phyloP scores from a whole-genome alignment of 306 rosid species.

The Parietaria judaica region DNA sequence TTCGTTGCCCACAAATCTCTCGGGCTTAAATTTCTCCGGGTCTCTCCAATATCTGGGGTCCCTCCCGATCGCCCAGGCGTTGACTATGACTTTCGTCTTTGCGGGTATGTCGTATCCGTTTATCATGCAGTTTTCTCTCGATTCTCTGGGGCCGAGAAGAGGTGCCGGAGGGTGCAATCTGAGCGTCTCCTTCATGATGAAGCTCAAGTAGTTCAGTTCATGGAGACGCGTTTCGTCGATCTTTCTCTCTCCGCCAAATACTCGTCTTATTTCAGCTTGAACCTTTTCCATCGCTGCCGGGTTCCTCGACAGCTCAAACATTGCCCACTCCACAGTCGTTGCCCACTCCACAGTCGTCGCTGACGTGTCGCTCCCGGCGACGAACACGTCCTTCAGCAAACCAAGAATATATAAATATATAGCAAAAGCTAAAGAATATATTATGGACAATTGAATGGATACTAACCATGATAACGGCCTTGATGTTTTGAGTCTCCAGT shows the following conservation, averaged over 20 bases:
- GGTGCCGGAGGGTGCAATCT: constrained; percentile 1
- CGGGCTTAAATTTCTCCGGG: too few species aligned
- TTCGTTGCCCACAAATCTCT: too few species aligned
- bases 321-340: too few species aligned
- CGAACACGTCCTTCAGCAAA: background rate
- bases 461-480: background rate
- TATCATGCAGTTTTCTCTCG: background rate
- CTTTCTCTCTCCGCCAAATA: background rate
- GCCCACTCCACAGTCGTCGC: too few species aligned
- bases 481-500: background rate
- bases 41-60: too few species aligned
- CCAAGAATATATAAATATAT: background rate
- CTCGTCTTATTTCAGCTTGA: constrained; percentile 1
- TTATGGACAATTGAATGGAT: background rate
- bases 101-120: background rate
- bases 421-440: background rate
- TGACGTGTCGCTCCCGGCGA: too few species aligned
- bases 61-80: too few species aligned
- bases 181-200: constrained; percentile 2
- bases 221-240: background rate
- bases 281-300: background rate
- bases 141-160: background rate
- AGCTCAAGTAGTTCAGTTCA: background rate
- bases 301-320: background rate
- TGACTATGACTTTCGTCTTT: too few species aligned